phyloP scores from a whole-genome alignment of 306 rosid genomes.

The Crataegus laevigata region DNA sequence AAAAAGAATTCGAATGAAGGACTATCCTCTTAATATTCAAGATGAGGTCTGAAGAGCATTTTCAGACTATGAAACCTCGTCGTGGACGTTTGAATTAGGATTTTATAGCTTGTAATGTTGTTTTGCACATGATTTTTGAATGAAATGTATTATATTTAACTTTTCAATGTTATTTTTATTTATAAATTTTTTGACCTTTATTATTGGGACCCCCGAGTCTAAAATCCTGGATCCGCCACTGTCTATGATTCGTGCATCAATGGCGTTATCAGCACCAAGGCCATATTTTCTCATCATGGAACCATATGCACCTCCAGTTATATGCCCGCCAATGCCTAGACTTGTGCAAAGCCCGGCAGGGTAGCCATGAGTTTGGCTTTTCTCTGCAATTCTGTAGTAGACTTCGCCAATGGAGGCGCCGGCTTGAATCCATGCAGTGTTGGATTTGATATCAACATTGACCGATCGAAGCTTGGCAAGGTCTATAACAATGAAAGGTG shows the following conservation, averaged over 20 bases:
- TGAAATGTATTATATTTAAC: too few relatives aligned
- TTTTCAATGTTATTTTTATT: too few relatives aligned
- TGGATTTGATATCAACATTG: slow-evolving; percentile 27
- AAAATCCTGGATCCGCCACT: too few relatives aligned
- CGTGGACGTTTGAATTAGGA: too few relatives aligned
- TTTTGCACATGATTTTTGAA: too few relatives aligned
- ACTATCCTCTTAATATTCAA: too few relatives aligned
- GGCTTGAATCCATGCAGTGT: slow-evolving; percentile 70
- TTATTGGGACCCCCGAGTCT: too few relatives aligned
- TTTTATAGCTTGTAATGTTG: too few relatives aligned
- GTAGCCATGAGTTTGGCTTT: slow-evolving; percentile 53
- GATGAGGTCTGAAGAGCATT: too few relatives aligned
- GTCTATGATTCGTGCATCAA: slow-evolving; percentile 49
- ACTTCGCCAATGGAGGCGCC: slow-evolving; percentile 73
- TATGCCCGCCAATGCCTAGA: slow-evolving; percentile 67
- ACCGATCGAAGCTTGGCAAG: slow-evolving; percentile 48
- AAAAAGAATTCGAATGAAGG: too few relatives aligned
- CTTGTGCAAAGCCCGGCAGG: slow-evolving; percentile 73
- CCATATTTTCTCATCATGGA: slow-evolving; percentile 75
- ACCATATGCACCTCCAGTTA: slow-evolving; percentile 78
- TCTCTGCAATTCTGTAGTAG: slow-evolving; percentile 52
- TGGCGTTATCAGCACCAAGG: slow-evolving; percentile 57
- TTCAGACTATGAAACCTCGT: too few relatives aligned
- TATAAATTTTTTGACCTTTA: too few relatives aligned
- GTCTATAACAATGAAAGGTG: slow-evolving; percentile 55